Percentiles rank a stretch among this genome's conserved stretches.
These are phyloP conservation scores for Peziza echinospora DNA, from an alignment of 495 filamentous ascomycete species.

Conservation along the genomic window DNA sequence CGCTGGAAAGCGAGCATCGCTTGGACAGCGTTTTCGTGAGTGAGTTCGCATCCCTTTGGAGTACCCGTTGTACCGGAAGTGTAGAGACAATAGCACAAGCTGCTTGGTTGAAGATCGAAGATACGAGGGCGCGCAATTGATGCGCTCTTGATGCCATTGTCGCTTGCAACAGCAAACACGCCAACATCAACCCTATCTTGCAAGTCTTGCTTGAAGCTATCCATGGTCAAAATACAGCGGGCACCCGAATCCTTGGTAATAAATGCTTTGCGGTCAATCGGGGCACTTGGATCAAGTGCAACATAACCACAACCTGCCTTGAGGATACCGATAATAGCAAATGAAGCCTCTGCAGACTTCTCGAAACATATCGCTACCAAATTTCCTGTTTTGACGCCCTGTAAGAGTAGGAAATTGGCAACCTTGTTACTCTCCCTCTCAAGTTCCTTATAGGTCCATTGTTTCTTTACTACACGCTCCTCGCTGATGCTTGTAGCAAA, in stretches of 20 bases:
- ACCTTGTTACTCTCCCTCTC: slow-evolving; percentile 37
- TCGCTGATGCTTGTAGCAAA: slow-evolving; percentile 29
- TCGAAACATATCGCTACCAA: slow-evolving; percentile 63
- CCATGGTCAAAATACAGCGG: slow-evolving; percentile 28
- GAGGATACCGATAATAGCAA: slow-evolving; percentile 57
- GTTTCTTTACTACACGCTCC: slow-evolving; percentile 14
- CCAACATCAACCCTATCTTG: slow-evolving; percentile 16
- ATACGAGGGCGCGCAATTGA: slow-evolving; percentile 16
- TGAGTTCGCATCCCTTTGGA: slow-evolving; percentile 58
- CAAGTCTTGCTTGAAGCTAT: slow-evolving; percentile 17
- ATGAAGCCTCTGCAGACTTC: slow-evolving; percentile 56
- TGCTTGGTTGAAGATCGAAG: slow-evolving; percentile 21
- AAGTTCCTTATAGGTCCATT: slow-evolving; percentile 42
- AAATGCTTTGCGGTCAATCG: slow-evolving; percentile 37
- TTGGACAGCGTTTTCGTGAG: slow-evolving; percentile 52
- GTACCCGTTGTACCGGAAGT: slow-evolving; percentile 66
- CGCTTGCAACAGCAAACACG: slow-evolving; percentile 24
- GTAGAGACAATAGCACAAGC: slow-evolving; percentile 51
- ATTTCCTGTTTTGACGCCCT: slow-evolving; percentile 23
- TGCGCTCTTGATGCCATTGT: slow-evolving; percentile 11
- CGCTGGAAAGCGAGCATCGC: slow-evolving; percentile 51
- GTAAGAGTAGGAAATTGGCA: slow-evolving; percentile 28
- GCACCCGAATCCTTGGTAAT: slow-evolving; percentile 42
- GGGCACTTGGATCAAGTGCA: slow-evolving; percentile 45
- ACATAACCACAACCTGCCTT: slow-evolving; percentile 70